Evolutionary conservation across 2,329 filamentous ascomycete species (phyloP).

Genomic region (Seiridium unicorne): DNA sequence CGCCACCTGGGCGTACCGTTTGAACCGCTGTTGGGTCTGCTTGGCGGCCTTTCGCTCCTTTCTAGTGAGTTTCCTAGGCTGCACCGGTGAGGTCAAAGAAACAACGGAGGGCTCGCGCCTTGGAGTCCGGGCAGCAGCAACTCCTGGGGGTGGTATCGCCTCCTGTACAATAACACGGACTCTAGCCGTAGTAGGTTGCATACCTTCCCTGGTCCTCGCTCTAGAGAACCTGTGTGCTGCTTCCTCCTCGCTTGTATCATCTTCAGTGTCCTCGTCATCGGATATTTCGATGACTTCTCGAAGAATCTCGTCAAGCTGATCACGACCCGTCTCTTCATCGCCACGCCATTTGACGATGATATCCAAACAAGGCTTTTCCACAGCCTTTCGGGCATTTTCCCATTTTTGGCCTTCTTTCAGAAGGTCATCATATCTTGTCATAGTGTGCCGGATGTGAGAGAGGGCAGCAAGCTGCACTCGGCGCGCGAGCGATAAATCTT

Average conservation of each 20-base stretch:
- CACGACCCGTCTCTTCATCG: slow-evolving; percentile 66
- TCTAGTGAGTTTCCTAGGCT: slow-evolving; percentile 20
- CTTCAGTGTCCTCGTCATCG: slow-evolving; percentile 48
- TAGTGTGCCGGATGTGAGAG: slow-evolving; percentile 65
- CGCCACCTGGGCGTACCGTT: slow-evolving; percentile 31
- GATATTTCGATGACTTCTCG: slow-evolving; percentile 66
- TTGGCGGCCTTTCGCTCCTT: slow-evolving; percentile 25
- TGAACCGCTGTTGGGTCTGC: slow-evolving; percentile 29
- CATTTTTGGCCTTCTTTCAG: slow-evolving; percentile 54
- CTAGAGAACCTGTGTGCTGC: slow-evolving; percentile 6
- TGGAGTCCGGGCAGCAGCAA: slow-evolving; percentile 6
- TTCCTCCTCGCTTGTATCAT: slow-evolving; percentile 24
- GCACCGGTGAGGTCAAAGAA: slow-evolving; percentile 16
- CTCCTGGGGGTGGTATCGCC: not conserved
- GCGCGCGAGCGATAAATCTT: slow-evolving; percentile 55
- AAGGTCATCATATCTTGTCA: slow-evolving; percentile 63
- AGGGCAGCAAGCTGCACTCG: slow-evolving; percentile 65
- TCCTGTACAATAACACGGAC: not conserved
- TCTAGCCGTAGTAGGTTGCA: not conserved
- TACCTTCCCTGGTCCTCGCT: slow-evolving; percentile 10
- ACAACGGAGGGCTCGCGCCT: slow-evolving; percentile 14
- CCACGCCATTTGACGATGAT: slow-evolving; percentile 71
- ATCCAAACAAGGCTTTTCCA: slow-evolving; percentile 61
- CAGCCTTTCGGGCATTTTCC: slow-evolving; percentile 58
- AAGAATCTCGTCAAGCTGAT: slow-evolving; percentile 66